Base-by-base conservation (phyloP, 208 protist species). In the Crithidia brevicula region DNA sequence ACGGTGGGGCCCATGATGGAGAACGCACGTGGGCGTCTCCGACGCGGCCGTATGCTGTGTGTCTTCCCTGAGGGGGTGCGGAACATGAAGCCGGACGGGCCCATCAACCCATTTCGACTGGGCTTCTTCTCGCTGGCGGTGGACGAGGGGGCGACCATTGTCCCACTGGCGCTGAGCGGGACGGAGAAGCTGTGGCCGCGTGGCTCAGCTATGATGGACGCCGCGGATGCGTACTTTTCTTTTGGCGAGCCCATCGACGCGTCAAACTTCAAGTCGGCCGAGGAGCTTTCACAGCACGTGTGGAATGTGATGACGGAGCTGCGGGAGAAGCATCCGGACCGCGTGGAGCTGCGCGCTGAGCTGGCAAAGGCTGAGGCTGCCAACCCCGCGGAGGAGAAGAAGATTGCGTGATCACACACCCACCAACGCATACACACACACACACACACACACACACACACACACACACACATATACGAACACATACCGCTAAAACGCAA, bases 51-150 rank as follows among this genome's bases (percentile, higher is more conserved):
- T 34, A 85, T 85, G 74, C 74, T 96, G n/a, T 86, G 83, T 61
- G 72, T 96, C 5, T 96, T 94, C 58, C 92, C 92, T 7, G 92
- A 96, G 59, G 92, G 92, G 10, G 71, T 84, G 30, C 86, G 92
- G 45, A 95, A 77, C 77, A 66, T 60, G 50, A 72, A 85, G 47
- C 82, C 88, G n/a, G 82, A 88, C 10, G 87, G 88, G 23, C 65
- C 63, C 3, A 71, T 96, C 3, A 72, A 82, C 25, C 83, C 88
- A 0, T 96, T 94, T 61, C 85, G 88, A 31, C 80, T 87, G 13
- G 92, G 92, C 38, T 94, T 94, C 79, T 96, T 95, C 63, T 72
- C 52, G 28, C 76, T 94, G 2, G 89, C 89, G 10, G 46, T 92
- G 7, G 85, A 96, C 34, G 88, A 94, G 71, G 81, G 64, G 9